These are phyloP conservation scores for Phytophthora kernoviae DNA, from an alignment of 352 stramenopile species.

Conservation along the genomic window DNA sequence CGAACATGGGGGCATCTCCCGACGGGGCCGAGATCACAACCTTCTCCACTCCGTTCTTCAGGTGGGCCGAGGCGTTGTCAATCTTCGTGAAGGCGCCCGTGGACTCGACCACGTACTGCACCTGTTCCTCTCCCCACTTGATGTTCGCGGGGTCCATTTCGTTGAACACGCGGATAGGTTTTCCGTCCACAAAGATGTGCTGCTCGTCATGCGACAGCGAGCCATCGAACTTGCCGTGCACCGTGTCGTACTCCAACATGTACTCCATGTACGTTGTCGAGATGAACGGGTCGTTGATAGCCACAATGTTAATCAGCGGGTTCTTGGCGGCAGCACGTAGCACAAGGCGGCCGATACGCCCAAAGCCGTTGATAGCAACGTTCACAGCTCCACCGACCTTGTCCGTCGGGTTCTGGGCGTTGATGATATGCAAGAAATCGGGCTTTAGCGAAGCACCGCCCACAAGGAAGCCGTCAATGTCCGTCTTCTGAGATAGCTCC, in stretches of 20 bases:
- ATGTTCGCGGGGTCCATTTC: conserved; percentile 96
- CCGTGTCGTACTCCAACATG: conserved; percentile 93
- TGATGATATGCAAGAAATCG: conserved; percentile 98
- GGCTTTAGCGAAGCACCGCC: conserved; percentile 97
- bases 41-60: conserved; percentile 95
- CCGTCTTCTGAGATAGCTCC: conserved; percentile 92
- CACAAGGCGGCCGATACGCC: conserved; percentile 97
- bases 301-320: conserved; percentile 90
- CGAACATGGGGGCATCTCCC: conserved; percentile 98
- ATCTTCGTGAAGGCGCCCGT: conserved; percentile 80
- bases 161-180: conserved; percentile 93
- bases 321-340: conserved; percentile 91
- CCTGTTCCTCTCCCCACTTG: conserved; percentile 89
- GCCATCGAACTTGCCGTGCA: conserved; percentile 91
- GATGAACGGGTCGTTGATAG: conserved; percentile 97
- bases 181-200: conserved; percentile 93
- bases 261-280: conserved; percentile 97
- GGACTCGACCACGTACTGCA: conserved; percentile 96
- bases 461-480: conserved; percentile 99
- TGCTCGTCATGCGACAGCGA: conserved; percentile 87
- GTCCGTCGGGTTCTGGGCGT: conserved; percentile 72
- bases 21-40: conserved; percentile 98
- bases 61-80: conserved; percentile 93
- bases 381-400: conserved; percentile 83
- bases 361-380: conserved; percentile 99